phyloP scores from a whole-genome alignment of 805 yeast species.

The Saccharomyces mikatae region DNA sequence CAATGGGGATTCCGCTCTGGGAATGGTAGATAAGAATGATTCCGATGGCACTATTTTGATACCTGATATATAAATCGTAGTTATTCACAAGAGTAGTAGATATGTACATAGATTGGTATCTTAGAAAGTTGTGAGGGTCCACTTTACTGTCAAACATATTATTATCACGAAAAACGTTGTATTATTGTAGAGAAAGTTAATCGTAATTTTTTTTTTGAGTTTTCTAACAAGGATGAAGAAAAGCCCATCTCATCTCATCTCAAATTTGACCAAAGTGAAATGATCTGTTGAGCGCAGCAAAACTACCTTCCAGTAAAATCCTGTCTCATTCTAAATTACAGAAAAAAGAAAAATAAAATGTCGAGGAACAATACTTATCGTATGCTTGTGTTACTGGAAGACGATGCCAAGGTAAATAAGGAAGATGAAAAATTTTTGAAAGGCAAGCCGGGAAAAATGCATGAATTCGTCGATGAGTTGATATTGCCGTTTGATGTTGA shows the following conservation, averaged over 20 bases:
- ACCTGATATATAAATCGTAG: conserved; percentile 11
- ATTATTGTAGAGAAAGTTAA: not conserved
- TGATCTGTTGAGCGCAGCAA: not conserved
- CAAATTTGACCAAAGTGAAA: not conserved
- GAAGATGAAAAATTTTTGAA: conserved; percentile 1
- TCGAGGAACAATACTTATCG: conserved; percentile 19
- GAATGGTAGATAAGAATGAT: conserved; percentile 9
- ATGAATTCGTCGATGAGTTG: conserved; percentile 30
- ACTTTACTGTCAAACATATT: not conserved
- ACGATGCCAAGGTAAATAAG: not conserved
- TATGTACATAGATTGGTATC: not conserved
- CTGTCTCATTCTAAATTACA: not conserved
- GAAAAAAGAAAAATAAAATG: conserved; percentile 3
- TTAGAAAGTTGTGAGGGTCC: not conserved
- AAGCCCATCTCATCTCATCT: not conserved
- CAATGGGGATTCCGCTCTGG: not conserved
- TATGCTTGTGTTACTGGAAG: conserved; percentile 28
- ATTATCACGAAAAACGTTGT: not conserved
- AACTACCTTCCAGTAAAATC: not conserved
- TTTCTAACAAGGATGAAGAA: not conserved
- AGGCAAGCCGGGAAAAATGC: conserved; percentile 16
- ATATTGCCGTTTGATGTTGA: conserved; percentile 25
- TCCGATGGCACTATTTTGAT: conserved; percentile 23
- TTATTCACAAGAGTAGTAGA: not conserved
- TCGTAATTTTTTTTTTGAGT: not conserved